Evolutionary conservation across 1,284 basidiomycete species (phyloP).

Genomic region (Marasmius sp.): DNA sequence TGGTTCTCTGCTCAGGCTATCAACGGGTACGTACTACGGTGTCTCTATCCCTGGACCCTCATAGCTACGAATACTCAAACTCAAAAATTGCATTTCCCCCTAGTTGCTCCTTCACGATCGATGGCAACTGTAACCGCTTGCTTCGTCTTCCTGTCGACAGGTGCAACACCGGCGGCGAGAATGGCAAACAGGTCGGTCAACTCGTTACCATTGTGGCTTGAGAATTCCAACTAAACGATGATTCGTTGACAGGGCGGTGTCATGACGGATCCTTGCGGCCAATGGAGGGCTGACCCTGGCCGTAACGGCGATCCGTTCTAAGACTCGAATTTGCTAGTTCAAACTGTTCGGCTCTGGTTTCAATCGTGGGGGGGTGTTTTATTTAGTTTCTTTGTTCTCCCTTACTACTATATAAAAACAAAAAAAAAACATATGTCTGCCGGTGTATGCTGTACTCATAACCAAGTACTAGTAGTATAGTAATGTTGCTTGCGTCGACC

Average conservation of each 20-base stretch:
- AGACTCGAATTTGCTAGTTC: not conserved
- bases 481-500: no score
- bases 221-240: not conserved
- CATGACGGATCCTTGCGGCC: not conserved
- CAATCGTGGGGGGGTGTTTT: no score
- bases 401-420: no score
- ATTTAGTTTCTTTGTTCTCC: no score
- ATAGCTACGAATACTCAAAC: no score
- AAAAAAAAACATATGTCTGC: no score
- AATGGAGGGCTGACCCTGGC: not conserved
- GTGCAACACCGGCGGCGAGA: constrained; percentile 8
- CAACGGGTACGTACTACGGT: no score
- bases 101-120: not conserved
- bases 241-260: not conserved
- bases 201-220: not conserved
- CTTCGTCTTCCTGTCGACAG: constrained; percentile 8
- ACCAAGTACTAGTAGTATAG: no score
- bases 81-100: not conserved
- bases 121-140: constrained; percentile 2
- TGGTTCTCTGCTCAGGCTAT: no score
- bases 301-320: not conserved
- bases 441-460: no score
- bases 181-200: constrained; percentile 4
- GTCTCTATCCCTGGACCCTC: no score
- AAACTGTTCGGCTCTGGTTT: no score